Conservation (phyloP, 495 filamentous ascomycete genomes). For the Bacidia gigantensis region DNA sequence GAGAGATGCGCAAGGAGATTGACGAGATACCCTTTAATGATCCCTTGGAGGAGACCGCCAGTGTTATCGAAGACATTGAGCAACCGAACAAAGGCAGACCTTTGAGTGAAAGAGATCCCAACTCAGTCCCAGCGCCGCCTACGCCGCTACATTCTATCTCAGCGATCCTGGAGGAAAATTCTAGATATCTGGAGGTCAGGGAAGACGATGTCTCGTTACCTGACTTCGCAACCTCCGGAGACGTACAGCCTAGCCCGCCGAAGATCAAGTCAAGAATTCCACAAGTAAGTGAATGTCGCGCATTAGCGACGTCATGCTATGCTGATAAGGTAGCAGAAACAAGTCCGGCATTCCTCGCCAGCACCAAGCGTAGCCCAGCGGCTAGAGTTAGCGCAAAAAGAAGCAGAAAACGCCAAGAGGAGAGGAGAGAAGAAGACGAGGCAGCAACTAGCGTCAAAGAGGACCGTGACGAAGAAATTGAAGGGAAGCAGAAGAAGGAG, state of each 20-base stretch:
- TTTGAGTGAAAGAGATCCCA: constrained; percentile 32
- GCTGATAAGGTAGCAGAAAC: constrained; percentile 16
- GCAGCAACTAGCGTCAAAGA: constrained; percentile 31
- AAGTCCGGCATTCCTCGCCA: constrained; percentile 15
- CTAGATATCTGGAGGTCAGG: constrained; percentile 15
- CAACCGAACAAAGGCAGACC: constrained; percentile 19
- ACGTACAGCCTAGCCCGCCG: constrained; percentile 16
- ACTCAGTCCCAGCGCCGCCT: constrained; percentile 24
- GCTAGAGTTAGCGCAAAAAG: constrained; percentile 32
- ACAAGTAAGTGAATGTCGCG: constrained; percentile 21
- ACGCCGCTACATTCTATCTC: constrained; percentile 30
- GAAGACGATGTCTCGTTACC: constrained; percentile 26
- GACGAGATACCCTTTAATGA: constrained; percentile 26
- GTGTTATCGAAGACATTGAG: constrained; percentile 16
- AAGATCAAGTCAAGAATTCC: constrained; percentile 24
- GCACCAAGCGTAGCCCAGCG: constrained; percentile 27
- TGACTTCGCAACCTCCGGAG: constrained; percentile 26
- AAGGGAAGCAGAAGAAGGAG: constrained; percentile 45
- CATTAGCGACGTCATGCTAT: neutral
- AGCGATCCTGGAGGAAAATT: constrained; percentile 27
- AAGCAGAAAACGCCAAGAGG: constrained; percentile 28
- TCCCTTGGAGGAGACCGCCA: constrained; percentile 21
- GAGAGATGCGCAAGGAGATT: constrained; percentile 34
- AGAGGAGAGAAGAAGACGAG: constrained; percentile 32
- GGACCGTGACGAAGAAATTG: constrained; percentile 29